A percentile compares a stretch with the other conserved stretches of the same genome.
phyloP scores from a whole-genome alignment of 2,329 filamentous ascomycete genomes.

The Diaporthe sp. region DNA sequence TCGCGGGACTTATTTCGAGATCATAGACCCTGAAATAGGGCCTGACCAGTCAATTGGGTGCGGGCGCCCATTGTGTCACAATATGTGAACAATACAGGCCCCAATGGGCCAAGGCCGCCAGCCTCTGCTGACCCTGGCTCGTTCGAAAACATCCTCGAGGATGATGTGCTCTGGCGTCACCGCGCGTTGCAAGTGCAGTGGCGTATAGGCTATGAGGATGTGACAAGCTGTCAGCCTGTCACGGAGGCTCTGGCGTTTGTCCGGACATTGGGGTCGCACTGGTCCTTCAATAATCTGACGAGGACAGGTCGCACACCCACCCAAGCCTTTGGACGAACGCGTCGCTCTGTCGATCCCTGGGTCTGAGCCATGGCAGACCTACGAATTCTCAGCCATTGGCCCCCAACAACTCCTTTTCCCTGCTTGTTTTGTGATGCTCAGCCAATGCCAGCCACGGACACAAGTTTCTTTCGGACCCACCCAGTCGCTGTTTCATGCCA shows the following conservation, averaged over 20 bases:
- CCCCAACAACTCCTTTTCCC: constrained; percentile 5
- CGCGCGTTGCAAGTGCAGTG: background rate
- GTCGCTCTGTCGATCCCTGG: constrained; percentile 18
- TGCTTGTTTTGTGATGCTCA: background rate
- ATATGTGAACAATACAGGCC: background rate
- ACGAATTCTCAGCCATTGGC: constrained; percentile 1
- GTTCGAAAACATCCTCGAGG: constrained; percentile 20
- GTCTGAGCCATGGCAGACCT: constrained; percentile 3
- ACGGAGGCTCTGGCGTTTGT: constrained; percentile 27
- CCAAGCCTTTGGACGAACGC: constrained; percentile 15
- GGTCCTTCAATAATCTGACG: constrained; percentile 11
- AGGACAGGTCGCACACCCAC: background rate
- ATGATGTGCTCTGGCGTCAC: constrained; percentile 32
- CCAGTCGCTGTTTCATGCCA: constrained; percentile 24
- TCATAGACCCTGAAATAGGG: background rate
- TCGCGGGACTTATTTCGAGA: background rate
- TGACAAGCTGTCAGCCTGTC: background rate
- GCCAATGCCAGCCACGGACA: constrained; percentile 21
- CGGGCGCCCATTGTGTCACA: background rate
- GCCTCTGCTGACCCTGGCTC: constrained; percentile 3
- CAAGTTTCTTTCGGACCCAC: background rate
- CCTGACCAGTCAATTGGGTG: constrained; percentile 3
- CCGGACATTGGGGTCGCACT: constrained; percentile 24
- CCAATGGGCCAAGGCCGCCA: constrained; percentile 11
- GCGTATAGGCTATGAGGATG: constrained; percentile 3